These are phyloP conservation scores for Oryza longistaminata DNA, from an alignment of 176 grass and related monocot species.

Conservation along the genomic window DNA sequence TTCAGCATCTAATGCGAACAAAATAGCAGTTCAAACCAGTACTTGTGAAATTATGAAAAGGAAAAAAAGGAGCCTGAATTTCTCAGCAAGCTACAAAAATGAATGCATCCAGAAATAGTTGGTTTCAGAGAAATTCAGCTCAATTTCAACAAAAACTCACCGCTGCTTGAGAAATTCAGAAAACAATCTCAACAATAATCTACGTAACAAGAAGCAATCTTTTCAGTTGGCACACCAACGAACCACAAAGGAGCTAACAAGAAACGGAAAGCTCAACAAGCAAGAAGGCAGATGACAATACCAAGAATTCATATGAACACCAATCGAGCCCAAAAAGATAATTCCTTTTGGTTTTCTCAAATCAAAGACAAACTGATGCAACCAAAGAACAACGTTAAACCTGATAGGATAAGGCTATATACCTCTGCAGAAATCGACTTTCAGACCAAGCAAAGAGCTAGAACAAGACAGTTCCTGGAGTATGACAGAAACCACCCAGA, in stretches of 20 bases:
- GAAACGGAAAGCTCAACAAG: constrained; percentile 41
- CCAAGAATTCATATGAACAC: constrained; percentile 16
- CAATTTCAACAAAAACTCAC: constrained; percentile 10
- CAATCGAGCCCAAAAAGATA: constrained; percentile 3
- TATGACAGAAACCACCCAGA: constrained; percentile 53
- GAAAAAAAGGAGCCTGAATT: background rate
- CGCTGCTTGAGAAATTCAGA: constrained; percentile 25
- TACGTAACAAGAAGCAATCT: background rate
- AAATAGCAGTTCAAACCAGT: constrained; percentile 43
- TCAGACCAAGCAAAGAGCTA: constrained; percentile 42
- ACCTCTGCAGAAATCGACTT: constrained; percentile 41
- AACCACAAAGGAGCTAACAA: constrained; percentile 30
- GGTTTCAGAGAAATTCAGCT: constrained; percentile 17
- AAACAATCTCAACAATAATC: constrained; percentile 11
- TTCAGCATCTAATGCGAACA: constrained; percentile 25
- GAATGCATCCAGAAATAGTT: background rate
- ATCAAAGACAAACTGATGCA: constrained; percentile 1
- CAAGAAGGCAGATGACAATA: constrained; percentile 18
- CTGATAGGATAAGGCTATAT: constrained; percentile 33
- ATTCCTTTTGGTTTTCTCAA: background rate
- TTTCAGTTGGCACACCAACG: constrained; percentile 45
- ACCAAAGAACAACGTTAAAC: constrained; percentile 9
- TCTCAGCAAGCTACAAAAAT: background rate
- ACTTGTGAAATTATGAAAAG: constrained; percentile 5
- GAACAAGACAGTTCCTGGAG: constrained; percentile 32